phyloP scores from a whole-genome alignment of 179 eudicot genomes.

The Beta lomatogona region DNA sequence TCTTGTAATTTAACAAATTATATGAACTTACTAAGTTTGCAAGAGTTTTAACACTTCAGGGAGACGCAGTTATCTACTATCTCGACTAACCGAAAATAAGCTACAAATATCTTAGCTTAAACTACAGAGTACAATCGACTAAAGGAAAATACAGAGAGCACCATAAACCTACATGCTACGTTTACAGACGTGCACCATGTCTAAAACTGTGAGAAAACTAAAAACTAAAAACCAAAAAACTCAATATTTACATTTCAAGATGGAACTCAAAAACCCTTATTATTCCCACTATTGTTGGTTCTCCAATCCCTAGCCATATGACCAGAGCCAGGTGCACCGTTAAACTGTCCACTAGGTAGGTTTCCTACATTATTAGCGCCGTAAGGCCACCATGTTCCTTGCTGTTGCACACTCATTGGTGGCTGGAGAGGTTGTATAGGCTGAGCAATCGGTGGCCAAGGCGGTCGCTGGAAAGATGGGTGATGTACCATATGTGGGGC shows the following conservation, averaged over 20 bases:
- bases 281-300: constrained; percentile 27
- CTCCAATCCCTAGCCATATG: constrained; percentile 38
- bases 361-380: constrained; percentile 29
- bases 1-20: neutral
- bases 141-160: constrained; percentile 4
- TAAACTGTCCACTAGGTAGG: constrained; percentile 34
- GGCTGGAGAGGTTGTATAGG: constrained; percentile 36
- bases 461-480: constrained; percentile 15
- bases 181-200: constrained; percentile 4
- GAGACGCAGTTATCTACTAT: neutral
- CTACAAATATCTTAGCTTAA: neutral
- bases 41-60: neutral
- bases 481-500: constrained; percentile 26
- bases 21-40: neutral
- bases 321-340: constrained; percentile 26
- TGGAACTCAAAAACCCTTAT: constrained; percentile 38
- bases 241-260: constrained; percentile 21
- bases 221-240: neutral
- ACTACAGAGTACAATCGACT: neutral
- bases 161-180: neutral
- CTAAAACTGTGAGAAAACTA: neutral
- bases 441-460: constrained; percentile 22
- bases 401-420: constrained; percentile 38
- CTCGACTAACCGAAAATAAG: neutral
- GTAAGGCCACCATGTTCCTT: constrained; percentile 44